Base-by-base conservation (phyloP, 768 basidiomycete genomes). In the Trichaptum fuscoviolaceum region DNA sequence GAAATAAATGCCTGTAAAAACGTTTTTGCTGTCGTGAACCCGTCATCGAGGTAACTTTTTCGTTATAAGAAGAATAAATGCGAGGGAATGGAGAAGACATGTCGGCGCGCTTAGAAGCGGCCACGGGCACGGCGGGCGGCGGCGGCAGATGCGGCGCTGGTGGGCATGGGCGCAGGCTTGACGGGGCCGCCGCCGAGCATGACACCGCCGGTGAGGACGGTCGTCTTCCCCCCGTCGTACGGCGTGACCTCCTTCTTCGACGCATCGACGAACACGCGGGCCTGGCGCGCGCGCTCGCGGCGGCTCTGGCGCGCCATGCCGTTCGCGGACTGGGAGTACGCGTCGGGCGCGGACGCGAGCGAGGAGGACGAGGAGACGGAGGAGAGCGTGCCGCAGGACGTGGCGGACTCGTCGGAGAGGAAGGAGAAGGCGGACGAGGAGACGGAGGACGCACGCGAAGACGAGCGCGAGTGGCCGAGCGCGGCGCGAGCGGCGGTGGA, bases 161-260 rank as follows among this genome's bases (percentile, higher is more conserved):
- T 15, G 30, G 25, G 20, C 25, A 58, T n/a, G 25, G 25, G 57
- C 57, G 68, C 65, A 1, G 74, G 63, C 70, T 73, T 75, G 62
- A 73, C 24, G 59, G 65, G 71, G 17, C 64, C 78, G 63, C 64
- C 78, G 63, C 91, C 91, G 68, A 93, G 89, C 92, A 93, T 93
- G 70, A 93, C 91, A 69, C 91, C 92, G 66, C 92, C 92, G 2
- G 91, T 92, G 71, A 93, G 85, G 63, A 93, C 91, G 30, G 91
- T 92, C 64, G 92, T 93, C 83, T 92, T 92, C 69, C 92, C 92
- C 65, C 91, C 91, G 70, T 93, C 91, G 71, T 93, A 93, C 71
- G 90, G 89, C 61, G 91, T 93, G 69, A 93, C 89, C 59, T 90
- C 89, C 64, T 77, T 92, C 81, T 88, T 93, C 72, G 87, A 77